phyloP scores from a whole-genome alignment of 768 basidiomycete genomes.

The Lactarius akahatsu region DNA sequence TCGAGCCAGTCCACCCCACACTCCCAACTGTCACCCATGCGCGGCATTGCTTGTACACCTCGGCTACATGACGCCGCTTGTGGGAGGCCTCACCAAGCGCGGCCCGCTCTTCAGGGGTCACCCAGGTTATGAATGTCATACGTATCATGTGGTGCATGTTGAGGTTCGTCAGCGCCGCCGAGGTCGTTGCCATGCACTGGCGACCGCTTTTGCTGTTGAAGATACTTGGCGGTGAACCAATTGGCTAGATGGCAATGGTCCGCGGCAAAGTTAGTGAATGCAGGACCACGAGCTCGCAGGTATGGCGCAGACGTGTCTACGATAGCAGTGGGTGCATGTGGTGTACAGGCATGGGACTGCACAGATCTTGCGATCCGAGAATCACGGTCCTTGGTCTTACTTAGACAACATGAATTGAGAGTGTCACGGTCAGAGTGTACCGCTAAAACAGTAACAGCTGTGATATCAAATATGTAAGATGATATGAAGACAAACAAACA shows the following conservation, averaged over 20 bases:
- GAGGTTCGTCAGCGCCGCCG: constrained; percentile 50
- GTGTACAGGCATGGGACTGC: constrained; percentile 33
- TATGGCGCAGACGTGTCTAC: constrained; percentile 51
- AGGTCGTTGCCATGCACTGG: constrained; percentile 18
- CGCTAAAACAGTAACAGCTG: background rate
- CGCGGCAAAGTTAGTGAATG: constrained; percentile 60
- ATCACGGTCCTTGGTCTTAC: background rate
- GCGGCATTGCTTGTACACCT: constrained; percentile 61
- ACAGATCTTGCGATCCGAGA: background rate
- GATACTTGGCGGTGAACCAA: constrained; percentile 33
- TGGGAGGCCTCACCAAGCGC: no score
- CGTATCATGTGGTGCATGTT: constrained; percentile 62
- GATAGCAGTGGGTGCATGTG: constrained; percentile 68
- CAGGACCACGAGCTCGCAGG: constrained; percentile 46
- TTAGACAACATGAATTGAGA: background rate
- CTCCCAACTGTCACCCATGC: constrained; percentile 65
- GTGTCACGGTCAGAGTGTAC: background rate
- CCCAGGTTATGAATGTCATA: no score
- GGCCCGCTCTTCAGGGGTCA: no score
- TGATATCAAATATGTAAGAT: background rate
- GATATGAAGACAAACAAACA: no score
- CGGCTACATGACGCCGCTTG: no score
- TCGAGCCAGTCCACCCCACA: constrained; percentile 69
- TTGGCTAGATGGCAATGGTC: constrained; percentile 50
- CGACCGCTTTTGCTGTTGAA: constrained; percentile 28